These are phyloP conservation scores for Mortierella claussenii DNA, from an alignment of 192 early-diverging fungal genomes.

Conservation along the genomic window DNA sequence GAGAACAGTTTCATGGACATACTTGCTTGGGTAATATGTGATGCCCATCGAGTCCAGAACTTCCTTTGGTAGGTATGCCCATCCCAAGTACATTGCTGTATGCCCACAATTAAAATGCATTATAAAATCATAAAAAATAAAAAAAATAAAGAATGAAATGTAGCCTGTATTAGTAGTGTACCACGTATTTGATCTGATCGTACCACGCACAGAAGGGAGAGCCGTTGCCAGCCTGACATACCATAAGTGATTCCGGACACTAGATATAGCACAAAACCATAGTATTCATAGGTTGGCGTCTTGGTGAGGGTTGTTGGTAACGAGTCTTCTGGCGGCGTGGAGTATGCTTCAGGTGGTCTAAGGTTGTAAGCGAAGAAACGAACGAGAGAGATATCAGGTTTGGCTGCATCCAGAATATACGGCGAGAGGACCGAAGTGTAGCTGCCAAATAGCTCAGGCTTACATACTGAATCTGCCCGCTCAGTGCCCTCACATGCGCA, in stretches of 20 bases:
- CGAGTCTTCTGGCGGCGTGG: conserved; percentile 33
- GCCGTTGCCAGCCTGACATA: too few relatives aligned
- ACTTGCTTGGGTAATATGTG: conserved; percentile 88
- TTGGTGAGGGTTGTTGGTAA: conserved; percentile 63
- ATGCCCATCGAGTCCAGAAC: conserved; percentile 75
- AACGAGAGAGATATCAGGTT: background rate
- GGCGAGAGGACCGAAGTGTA: too few relatives aligned
- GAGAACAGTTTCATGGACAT: too few relatives aligned
- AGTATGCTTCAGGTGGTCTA: conserved; percentile 32
- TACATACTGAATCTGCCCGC: conserved; percentile 37
- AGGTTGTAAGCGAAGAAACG: background rate
- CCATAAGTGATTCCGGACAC: conserved; percentile 79
- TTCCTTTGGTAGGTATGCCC: conserved; percentile 88
- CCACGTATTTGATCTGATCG: too few relatives aligned
- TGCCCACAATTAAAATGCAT: background rate
- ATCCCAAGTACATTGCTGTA: conserved; percentile 74
- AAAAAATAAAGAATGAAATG: conserved; percentile 5
- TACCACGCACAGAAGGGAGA: too few relatives aligned
- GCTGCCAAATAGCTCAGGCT: too few relatives aligned
- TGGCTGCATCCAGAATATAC: too few relatives aligned
- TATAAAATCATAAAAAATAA: conserved; percentile 10
- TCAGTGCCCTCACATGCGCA: conserved; percentile 27
- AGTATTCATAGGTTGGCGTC: conserved; percentile 85
- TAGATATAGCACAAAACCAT: conserved; percentile 89
- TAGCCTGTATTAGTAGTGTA: too few relatives aligned